Evolutionary conservation across 2,329 filamentous ascomycete species (phyloP), one percentile per base, ranked within the genome.

Genomic region (Penicillium brasilianum): DNA sequence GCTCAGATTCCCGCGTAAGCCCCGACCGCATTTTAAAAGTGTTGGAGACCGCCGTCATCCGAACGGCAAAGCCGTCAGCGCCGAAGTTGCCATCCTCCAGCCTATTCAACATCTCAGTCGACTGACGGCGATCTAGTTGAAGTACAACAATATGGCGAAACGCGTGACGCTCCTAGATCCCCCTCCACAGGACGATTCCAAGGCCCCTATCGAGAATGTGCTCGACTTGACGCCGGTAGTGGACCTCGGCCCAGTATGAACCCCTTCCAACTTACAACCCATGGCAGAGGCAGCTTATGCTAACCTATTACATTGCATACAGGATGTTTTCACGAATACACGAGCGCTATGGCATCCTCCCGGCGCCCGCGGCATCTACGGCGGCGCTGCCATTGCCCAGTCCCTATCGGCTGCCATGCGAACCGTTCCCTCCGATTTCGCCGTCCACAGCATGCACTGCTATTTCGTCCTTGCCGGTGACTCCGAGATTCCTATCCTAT

Each of bases 381-480:
- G 95, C 74, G 93, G 93, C 66, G 88, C 91, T 59, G 93, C 96
- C 39, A 97, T 99, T 69, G 93, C 94, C 51, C 94, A 98, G 83
- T 93, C 87, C 72, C 88, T 97, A 28, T 86, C 90, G 49, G 92
- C 95, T 1, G 95, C 92, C 25, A 93, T 97, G 77, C 87, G 88
- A 73, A 99, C 95, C 9, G 91, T 99, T 2, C 89, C 90, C 0
- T 66, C 76, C 37, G 84, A 91, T 74, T 97, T 97, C 78, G 86
- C 88, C 61, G 88, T 95, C 53, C 95, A 99, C 82, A 94, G 90
- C 74, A 97, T 96, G 90, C 95, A 99, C 84, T 98, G 95, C 85
- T 99, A 98, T 82, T 99, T 99, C 77, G 88, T 99, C 36, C 88
- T 98, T 1, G 93, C 94, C 4, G 95, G 95, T 30, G 91, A 94